Conservation (phyloP, 73 alveolate species). For the Stentor roeselii region DNA sequence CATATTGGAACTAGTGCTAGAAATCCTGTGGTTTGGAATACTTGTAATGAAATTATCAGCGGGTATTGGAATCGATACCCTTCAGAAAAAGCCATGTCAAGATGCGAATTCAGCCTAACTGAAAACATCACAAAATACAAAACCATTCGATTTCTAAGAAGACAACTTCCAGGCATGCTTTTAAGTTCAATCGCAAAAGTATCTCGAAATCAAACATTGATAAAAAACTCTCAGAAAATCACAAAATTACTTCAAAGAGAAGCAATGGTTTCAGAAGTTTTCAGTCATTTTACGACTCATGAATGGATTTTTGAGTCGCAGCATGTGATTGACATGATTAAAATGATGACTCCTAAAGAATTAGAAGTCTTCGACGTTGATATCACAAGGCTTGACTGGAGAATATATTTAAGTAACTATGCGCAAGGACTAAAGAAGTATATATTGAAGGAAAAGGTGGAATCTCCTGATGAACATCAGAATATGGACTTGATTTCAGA, state of each 20-base stretch:
- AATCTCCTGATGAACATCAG: slow-evolving; percentile 48
- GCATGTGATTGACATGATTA: background rate
- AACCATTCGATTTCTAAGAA: slow-evolving; percentile 33
- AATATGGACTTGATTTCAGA: slow-evolving; percentile 43
- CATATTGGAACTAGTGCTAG: slow-evolving; percentile 67
- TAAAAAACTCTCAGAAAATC: slow-evolving; percentile 46
- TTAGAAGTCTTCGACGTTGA: background rate
- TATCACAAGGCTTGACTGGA: slow-evolving; percentile 63
- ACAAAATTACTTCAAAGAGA: slow-evolving; percentile 53
- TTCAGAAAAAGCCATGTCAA: slow-evolving; percentile 47
- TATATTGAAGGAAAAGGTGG: slow-evolving; percentile 72
- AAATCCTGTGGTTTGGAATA: slow-evolving; percentile 70
- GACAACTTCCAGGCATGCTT: slow-evolving; percentile 54
- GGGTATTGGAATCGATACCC: slow-evolving; percentile 52
- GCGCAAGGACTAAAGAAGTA: slow-evolving; percentile 75
- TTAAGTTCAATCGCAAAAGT: slow-evolving; percentile 38
- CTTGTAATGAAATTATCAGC: slow-evolving; percentile 35
- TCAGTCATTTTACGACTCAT: slow-evolving; percentile 44
- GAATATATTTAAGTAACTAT: slow-evolving; percentile 46
- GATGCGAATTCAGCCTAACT: slow-evolving; percentile 32
- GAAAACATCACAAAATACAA: slow-evolving; percentile 36
- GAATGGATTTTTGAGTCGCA: slow-evolving; percentile 77
- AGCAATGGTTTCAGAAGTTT: slow-evolving; percentile 49
- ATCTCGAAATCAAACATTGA: slow-evolving; percentile 45
- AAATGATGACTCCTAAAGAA: background rate